Percentiles rank a stretch among this genome's conserved stretches.
Conservation (phyloP, 345 rosid species). For the Eucalyptus brandiana region DNA sequence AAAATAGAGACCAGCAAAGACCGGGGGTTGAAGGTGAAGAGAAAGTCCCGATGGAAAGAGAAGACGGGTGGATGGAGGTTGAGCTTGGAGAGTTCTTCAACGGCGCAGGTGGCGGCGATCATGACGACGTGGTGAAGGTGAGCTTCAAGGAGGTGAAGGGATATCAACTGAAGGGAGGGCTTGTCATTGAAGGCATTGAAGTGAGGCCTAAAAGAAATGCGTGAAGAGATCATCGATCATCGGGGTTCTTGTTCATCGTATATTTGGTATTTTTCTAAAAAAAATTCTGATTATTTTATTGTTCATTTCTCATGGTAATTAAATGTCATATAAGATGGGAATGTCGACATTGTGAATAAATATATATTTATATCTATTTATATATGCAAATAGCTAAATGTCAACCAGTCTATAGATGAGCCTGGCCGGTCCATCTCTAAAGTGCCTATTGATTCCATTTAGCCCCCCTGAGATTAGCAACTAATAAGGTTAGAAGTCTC, state of each 20-base stretch:
- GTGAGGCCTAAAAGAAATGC: conserved; percentile 34
- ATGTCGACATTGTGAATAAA: neutral
- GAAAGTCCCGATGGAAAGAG: conserved; percentile 17
- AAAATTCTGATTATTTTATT: neutral
- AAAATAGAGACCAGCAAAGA: neutral
- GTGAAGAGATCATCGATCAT: neutral
- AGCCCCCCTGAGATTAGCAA: too few relatives aligned
- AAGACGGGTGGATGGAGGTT: conserved; percentile 80
- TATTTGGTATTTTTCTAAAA: neutral
- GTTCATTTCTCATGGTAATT: neutral
- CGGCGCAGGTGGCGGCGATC: neutral
- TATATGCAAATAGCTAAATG: too few relatives aligned
- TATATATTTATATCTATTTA: neutral
- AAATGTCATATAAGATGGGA: neutral
- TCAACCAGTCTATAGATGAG: neutral
- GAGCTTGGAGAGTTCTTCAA: conserved; percentile 60
- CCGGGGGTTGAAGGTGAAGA: neutral
- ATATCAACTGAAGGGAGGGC: conserved; percentile 62
- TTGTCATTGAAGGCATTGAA: conserved; percentile 69
- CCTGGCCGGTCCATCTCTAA: too few relatives aligned
- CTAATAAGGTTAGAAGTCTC: too few relatives aligned
- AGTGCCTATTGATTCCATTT: too few relatives aligned
- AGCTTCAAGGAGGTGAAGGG: conserved; percentile 64
- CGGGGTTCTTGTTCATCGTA: neutral
- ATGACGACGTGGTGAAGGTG: conserved; percentile 25